Base-by-base conservation (phyloP, 805 yeast genomes). In the Yarrowia keelungensis region DNA sequence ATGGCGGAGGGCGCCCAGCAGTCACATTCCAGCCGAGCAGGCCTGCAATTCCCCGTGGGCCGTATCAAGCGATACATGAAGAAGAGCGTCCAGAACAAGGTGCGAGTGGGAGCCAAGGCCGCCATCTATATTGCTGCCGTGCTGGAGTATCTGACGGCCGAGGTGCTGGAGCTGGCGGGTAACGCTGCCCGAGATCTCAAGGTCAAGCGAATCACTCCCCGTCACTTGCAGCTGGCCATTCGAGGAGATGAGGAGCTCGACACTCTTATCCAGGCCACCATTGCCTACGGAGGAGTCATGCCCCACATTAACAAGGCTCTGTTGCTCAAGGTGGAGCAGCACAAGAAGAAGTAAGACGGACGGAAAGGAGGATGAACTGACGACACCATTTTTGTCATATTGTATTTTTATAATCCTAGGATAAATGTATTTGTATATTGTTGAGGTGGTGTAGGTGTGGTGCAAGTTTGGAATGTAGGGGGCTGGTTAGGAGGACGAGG, bases 161-260 rank as follows among this genome's bases (percentile, higher is more conserved):
- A 94, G 88, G 92, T 94, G 75, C 88, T 94, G 78, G 98, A 94
- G 85, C 89, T 92, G 82, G 98, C 98, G 72, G 98, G 98, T 81
- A 94, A 94, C 79, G 98, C 98, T 45, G 98, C 98, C 56, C 92
- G 94, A 80, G 98, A 94, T 77, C 84, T 92, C 79, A 91, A 91
- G 79, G 95, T 92, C 74, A 92, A 93, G 82, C 92, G 98, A 89
- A 93, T 93, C 79, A 92, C 97, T 19, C 98, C 98, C 76, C 91
- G 98, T 82, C 98, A 93, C 81, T 84, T 93, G 77, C 97, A 93
- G 81, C 86, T 93, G 76, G 98, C 98, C 71, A 93, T 93, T 77
- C 91, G 98, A 84, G 97, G 97, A 78, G 98, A 94, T 81, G 98
- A 94, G 81, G 98, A 94, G 82, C 87, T 94, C 80, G 97, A 93